phyloP scores from a whole-genome alignment of 192 early-diverging fungal species.

The Umbelopsis isabellina region DNA sequence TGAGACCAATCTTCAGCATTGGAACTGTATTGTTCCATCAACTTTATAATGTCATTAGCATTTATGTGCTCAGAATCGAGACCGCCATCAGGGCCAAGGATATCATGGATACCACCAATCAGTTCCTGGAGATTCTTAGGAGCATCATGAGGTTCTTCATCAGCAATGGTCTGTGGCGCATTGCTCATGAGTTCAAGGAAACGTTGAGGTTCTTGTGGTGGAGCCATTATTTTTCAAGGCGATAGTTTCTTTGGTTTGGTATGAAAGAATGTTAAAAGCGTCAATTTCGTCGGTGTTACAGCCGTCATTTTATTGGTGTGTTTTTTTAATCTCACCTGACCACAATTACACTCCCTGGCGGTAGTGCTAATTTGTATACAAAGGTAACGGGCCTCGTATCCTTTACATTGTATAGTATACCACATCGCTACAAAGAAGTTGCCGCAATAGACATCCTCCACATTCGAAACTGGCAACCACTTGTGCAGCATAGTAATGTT shows the following conservation, averaged over 20 bases:
- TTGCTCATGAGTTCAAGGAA: neutral
- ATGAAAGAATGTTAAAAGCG: slow-evolving; percentile 9
- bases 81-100: slow-evolving; percentile 58
- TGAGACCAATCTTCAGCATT: slow-evolving; percentile 74
- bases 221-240: neutral
- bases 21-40: slow-evolving; percentile 73
- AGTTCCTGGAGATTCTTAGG: slow-evolving; percentile 50
- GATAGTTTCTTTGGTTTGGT: neutral
- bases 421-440: no score
- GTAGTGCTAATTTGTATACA: no score
- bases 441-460: no score
- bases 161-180: neutral
- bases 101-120: slow-evolving; percentile 48
- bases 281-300: no score
- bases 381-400: neutral
- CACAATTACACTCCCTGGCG: neutral
- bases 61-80: slow-evolving; percentile 60
- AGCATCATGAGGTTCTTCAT: neutral
- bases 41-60: slow-evolving; percentile 54
- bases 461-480: no score
- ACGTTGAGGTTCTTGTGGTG: slow-evolving; percentile 16
- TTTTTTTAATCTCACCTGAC: slow-evolving; percentile 2
- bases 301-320: no score
- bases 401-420: no score
- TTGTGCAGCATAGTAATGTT: no score